Percentiles rank a stretch among this genome's conserved stretches.
phyloP scores from a whole-genome alignment of 2,329 filamentous ascomycete genomes.

The Alternaria solani region DNA sequence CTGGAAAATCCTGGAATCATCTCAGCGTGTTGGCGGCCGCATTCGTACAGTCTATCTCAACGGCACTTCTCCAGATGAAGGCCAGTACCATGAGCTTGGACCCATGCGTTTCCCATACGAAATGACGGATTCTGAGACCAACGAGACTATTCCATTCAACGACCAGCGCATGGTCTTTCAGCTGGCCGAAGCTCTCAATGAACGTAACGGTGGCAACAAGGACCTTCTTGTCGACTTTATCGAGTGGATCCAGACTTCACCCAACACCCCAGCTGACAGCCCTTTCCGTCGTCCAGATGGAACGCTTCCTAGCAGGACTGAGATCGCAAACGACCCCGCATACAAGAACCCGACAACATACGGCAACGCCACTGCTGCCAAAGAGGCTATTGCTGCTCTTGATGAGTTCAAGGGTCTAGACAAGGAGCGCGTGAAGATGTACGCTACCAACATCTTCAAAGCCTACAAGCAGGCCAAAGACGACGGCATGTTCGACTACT shows the following conservation, averaged over 20 bases:
- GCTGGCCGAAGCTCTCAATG: slow-evolving; percentile 65
- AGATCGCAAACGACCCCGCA: slow-evolving; percentile 20
- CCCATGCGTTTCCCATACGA: slow-evolving; percentile 68
- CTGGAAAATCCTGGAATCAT: slow-evolving; percentile 68
- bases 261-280: slow-evolving; percentile 58
- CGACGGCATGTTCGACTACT: slow-evolving; percentile 66
- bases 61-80: slow-evolving; percentile 63
- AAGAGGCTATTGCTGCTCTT: slow-evolving; percentile 22
- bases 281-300: slow-evolving; percentile 21
- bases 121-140: slow-evolving; percentile 55
- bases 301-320: slow-evolving; percentile 16
- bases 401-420: slow-evolving; percentile 25
- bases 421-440: slow-evolving; percentile 42
- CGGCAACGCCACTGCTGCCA: slow-evolving; percentile 17
- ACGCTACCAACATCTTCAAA: slow-evolving; percentile 54
- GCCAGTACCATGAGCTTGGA: slow-evolving; percentile 70
- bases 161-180: slow-evolving; percentile 70
- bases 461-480: slow-evolving; percentile 61
- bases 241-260: slow-evolving; percentile 63
- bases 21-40: slow-evolving; percentile 66
- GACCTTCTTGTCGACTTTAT: slow-evolving; percentile 64
- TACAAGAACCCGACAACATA: slow-evolving; percentile 14
- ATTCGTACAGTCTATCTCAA: slow-evolving; percentile 68
- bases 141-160: slow-evolving; percentile 62
- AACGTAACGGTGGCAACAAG: slow-evolving; percentile 60